phyloP scores from a whole-genome alignment of 371 early-diverging fungal species.

The Lichtheimia hyalospora region DNA sequence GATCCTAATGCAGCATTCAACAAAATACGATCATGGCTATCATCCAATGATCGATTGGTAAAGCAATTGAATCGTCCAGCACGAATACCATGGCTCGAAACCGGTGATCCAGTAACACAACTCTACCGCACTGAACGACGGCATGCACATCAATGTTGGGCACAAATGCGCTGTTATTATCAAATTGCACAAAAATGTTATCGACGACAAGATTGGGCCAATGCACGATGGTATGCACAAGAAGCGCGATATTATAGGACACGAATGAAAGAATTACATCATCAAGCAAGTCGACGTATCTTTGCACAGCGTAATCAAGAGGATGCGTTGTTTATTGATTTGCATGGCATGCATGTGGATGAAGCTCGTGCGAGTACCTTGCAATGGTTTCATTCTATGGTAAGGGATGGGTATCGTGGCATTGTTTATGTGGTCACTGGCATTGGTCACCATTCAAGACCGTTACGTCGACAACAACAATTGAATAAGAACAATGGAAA shows the following conservation, averaged over 20 bases:
- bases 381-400: constrained; percentile 36
- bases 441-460: constrained; percentile 24
- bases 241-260: constrained; percentile 55
- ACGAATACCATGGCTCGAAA: constrained; percentile 59
- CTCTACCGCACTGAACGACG: constrained; percentile 21
- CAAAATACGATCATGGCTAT: too few species aligned
- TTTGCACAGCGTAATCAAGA: constrained; percentile 48
- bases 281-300: constrained; percentile 54
- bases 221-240: constrained; percentile 46
- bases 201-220: constrained; percentile 47
- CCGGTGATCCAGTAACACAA: constrained; percentile 43
- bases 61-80: constrained; percentile 35
- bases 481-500: constrained; percentile 32
- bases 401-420: constrained; percentile 9
- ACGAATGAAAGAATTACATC: constrained; percentile 57
- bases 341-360: constrained; percentile 61
- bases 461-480: too few species aligned
- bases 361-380: constrained; percentile 51
- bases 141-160: constrained; percentile 53
- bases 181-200: constrained; percentile 53
- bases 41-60: background rate
- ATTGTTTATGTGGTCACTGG: constrained; percentile 23
- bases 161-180: constrained; percentile 52
- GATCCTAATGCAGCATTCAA: too few species aligned
- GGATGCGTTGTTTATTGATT: constrained; percentile 52